Conservation (phyloP, 257 asterid species). For the Solanum microdontum region DNA sequence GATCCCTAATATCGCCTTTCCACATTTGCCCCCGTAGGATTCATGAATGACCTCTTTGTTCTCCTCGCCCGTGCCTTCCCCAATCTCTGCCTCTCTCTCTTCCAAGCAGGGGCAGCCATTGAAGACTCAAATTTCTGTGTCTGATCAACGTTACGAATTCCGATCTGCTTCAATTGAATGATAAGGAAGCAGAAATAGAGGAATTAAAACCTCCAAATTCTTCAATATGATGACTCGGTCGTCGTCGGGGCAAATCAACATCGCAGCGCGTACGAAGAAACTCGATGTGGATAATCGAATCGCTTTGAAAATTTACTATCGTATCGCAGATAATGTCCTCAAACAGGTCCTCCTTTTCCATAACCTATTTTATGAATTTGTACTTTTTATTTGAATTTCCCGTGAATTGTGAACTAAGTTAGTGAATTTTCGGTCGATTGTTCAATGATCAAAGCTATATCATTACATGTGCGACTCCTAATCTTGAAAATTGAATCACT, state of each 20-base stretch:
- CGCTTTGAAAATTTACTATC: constrained; percentile 43
- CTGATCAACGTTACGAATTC: not conserved
- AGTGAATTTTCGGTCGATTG: not conserved
- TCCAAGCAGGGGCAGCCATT: not conserved
- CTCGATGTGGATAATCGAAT: constrained; percentile 63
- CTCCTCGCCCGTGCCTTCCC: not conserved
- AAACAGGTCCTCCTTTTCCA: constrained; percentile 43
- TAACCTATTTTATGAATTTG: not conserved
- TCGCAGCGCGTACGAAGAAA: constrained; percentile 58
- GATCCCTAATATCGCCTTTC: not conserved
- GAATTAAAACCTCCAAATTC: not conserved
- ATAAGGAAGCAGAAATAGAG: not conserved
- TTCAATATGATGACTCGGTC: constrained; percentile 38
- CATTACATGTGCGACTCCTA: not conserved
- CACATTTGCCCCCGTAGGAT: not conserved
- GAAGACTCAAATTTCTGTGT: not conserved
- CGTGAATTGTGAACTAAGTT: not conserved
- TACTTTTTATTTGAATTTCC: not conserved
- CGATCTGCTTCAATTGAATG: not conserved
- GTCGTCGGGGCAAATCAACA: constrained; percentile 38
- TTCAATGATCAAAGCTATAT: not conserved
- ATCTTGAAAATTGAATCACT: not conserved
- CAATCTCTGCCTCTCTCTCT: not conserved
- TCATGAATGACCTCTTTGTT: not conserved
- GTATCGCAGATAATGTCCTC: constrained; percentile 75